Conservation (phyloP, 176 grass and related monocot species). For the Hsuehochloa calcarea region DNA sequence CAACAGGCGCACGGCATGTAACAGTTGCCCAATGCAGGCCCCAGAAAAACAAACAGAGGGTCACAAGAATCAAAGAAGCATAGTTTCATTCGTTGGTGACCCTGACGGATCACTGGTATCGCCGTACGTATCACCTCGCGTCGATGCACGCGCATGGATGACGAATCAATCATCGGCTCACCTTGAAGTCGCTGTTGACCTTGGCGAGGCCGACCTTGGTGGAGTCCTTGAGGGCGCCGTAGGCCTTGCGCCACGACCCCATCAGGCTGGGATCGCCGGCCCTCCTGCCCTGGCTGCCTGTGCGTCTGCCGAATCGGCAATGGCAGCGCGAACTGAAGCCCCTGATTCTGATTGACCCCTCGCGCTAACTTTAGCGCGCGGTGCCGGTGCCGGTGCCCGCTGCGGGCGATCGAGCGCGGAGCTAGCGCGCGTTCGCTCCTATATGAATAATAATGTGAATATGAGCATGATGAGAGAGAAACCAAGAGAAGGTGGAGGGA, state of each 20-base stretch:
- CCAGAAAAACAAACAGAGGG: no score
- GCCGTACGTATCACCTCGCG: no score
- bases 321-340: neutral
- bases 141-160: no score
- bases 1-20: no score
- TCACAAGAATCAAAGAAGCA: no score
- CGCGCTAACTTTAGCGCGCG: neutral
- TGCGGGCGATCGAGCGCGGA: neutral
- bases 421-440: neutral
- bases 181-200: constrained; percentile 97
- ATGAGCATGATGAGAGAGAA: no score
- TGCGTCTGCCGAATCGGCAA: neutral
- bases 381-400: no score
- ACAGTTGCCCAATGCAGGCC: no score
- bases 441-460: neutral
- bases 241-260: constrained; percentile 87
- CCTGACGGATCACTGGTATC: no score
- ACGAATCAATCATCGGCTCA: neutral
- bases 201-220: constrained; percentile 98
- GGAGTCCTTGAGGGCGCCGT: constrained; percentile 95
- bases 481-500: no score
- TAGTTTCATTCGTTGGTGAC: no score
- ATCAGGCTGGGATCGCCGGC: neutral
- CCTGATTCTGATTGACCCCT: neutral
- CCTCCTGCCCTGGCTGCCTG: no score